Base-by-base conservation (phyloP, 1,139 yeast species). In the Schizosaccharomyces versatilis region DNA sequence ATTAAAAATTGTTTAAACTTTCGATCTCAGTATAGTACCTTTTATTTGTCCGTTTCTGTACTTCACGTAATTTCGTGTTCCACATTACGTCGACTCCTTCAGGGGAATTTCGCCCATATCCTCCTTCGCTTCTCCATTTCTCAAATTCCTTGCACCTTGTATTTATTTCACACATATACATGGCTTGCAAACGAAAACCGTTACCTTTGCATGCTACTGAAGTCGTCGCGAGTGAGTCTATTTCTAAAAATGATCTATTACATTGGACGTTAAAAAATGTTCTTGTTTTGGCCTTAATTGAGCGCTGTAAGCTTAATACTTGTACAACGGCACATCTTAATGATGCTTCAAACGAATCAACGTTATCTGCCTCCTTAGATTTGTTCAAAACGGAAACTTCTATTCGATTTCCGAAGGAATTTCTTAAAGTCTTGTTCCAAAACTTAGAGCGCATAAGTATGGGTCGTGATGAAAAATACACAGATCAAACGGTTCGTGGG, bases 401-500 rank as follows among this genome's bases (percentile, higher is more conserved):
- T 3, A 24, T 24, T 24, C 32, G 32, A 3, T 44, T 19, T 24
- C 49, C 49, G 38, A 56, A 56, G 44, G 58, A 56, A 17, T 42
- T 54, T 38, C 47, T 54, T 19, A 55, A 54, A 36, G 14, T 52
- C 7, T 41, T 56, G 14, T 51, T 47, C n/a, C 24, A 3, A 3
- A 53, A 53, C 9, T 38, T 56, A 9, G 53, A 56, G 36, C 47
- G 41, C 24, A 54, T 56, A 2, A 47, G 52, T 39, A 56, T 56
- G 58, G 41, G 56, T 36, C 54, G 52, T 19, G 55, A 56, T 38
- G 56, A 57, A 7, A 32, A 51, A 38, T 56, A 56, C 17, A 52
- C 54, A 17, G 58, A 56, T 14, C 53, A 44, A 7, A 40, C 44
- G 38, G 15, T 56, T 6, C 53, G 58, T 14, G 54, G 54, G 7